Conservation (phyloP, 345 rosid genomes). For the Firmiana major region DNA sequence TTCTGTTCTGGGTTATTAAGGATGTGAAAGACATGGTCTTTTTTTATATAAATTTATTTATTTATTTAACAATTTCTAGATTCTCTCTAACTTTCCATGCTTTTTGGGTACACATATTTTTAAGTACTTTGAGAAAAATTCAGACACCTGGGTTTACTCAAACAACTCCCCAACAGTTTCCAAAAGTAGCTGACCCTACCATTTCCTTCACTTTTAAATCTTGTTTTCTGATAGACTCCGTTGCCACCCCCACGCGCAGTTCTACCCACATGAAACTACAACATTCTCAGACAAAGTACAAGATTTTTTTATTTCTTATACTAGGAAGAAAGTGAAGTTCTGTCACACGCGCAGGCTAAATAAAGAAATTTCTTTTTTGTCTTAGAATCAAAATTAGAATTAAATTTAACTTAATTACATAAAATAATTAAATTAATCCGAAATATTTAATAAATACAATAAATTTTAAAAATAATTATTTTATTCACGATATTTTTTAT, state of each 20-base stretch:
- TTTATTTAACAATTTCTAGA: constrained; percentile 31
- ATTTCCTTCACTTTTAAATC: background rate
- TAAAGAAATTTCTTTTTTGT: background rate
- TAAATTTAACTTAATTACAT: background rate
- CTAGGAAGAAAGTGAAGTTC: background rate
- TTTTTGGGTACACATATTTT: constrained; percentile 30
- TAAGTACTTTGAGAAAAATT: constrained; percentile 11
- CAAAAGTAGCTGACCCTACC: constrained; percentile 23
- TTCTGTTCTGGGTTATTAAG: constrained; percentile 1
- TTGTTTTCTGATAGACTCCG: background rate
- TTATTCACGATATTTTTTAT: too few species aligned
- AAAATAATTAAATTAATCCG: background rate
- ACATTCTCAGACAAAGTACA: background rate
- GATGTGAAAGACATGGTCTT: constrained; percentile 21
- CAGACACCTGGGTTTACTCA: constrained; percentile 27
- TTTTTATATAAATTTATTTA: background rate
- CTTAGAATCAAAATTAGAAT: background rate
- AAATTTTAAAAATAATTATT: too few species aligned
- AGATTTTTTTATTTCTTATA: background rate
- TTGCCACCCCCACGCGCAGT: constrained; percentile 18
- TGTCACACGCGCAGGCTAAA: background rate
- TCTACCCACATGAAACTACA: background rate
- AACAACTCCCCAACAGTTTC: constrained; percentile 33
- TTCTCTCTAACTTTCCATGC: constrained; percentile 41
- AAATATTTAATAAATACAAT: too few species aligned